Evolutionary conservation across 371 early-diverging fungal genomes (phyloP).

Genomic region (Synchytrium microbalum): DNA sequence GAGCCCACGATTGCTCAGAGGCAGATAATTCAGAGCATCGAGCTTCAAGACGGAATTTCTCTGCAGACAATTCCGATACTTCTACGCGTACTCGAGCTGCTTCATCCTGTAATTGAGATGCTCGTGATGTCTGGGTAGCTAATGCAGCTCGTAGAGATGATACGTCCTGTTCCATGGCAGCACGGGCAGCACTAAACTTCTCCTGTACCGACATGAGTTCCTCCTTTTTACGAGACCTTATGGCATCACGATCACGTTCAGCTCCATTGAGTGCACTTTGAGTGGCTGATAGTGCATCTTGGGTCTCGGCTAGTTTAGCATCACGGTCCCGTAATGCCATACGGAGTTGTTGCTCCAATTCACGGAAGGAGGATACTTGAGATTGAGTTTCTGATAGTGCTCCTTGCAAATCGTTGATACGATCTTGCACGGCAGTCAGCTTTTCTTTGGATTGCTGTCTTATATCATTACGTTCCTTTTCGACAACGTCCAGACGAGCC

Average conservation of each 20-base stretch:
- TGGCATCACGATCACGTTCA: slow-evolving; percentile 17
- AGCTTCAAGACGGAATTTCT: slow-evolving; percentile 28
- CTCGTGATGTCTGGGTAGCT: slow-evolving; percentile 16
- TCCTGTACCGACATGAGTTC: slow-evolving; percentile 37
- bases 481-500: slow-evolving; percentile 22
- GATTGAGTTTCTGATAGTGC: slow-evolving; percentile 28
- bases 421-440: slow-evolving; percentile 24
- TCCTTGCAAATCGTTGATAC: slow-evolving; percentile 27
- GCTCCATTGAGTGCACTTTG: slow-evolving; percentile 16
- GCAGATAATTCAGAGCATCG: slow-evolving; percentile 28
- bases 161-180: slow-evolving; percentile 34
- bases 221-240: slow-evolving; percentile 32
- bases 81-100: slow-evolving; percentile 21
- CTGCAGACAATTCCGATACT: slow-evolving; percentile 24
- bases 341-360: slow-evolving; percentile 26
- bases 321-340: slow-evolving; percentile 23
- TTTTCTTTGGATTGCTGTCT: slow-evolving; percentile 30
- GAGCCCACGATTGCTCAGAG: slow-evolving; percentile 17
- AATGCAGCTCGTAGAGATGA: slow-evolving; percentile 21
- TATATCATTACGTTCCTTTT: slow-evolving; percentile 22
- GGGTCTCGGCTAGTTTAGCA: slow-evolving; percentile 18
- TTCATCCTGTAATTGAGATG: slow-evolving; percentile 19
- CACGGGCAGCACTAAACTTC: slow-evolving; percentile 29
- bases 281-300: slow-evolving; percentile 12
- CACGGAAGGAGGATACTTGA: slow-evolving; percentile 23